phyloP scores from a whole-genome alignment of 495 filamentous ascomycete genomes.

The Xylaria longipes region DNA sequence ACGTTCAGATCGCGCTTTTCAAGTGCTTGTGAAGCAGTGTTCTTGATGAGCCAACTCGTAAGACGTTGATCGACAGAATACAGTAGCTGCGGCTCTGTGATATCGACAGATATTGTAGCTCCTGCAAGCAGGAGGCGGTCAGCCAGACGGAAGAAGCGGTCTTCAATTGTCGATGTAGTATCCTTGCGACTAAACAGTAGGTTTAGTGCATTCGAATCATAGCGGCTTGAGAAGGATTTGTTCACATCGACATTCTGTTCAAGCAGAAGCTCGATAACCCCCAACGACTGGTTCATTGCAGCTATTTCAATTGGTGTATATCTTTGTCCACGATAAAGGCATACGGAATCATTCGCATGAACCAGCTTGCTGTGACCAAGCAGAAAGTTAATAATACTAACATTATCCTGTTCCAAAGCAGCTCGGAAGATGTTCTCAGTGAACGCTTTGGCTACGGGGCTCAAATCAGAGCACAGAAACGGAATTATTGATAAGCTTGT shows the following conservation, averaged over 20 bases:
- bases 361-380: neutral
- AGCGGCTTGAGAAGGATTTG: neutral
- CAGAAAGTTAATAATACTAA: neutral
- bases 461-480: neutral
- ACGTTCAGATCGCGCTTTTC: neutral
- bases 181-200: neutral
- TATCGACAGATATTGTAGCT: neutral
- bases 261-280: neutral
- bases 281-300: neutral
- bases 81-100: too few relatives aligned
- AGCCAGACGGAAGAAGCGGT: neutral
- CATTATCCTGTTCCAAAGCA: conserved; percentile 5
- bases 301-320: neutral
- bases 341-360: neutral
- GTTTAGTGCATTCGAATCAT: neutral
- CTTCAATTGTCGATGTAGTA: neutral
- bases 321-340: neutral
- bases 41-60: neutral
- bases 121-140: neutral
- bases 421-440: neutral
- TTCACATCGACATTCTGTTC: neutral
- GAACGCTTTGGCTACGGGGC: neutral
- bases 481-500: neutral
- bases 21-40: neutral
- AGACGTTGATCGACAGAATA: neutral